Evolutionary conservation across 805 yeast species (phyloP).

Genomic region (Henningerozyma blattae): DNA sequence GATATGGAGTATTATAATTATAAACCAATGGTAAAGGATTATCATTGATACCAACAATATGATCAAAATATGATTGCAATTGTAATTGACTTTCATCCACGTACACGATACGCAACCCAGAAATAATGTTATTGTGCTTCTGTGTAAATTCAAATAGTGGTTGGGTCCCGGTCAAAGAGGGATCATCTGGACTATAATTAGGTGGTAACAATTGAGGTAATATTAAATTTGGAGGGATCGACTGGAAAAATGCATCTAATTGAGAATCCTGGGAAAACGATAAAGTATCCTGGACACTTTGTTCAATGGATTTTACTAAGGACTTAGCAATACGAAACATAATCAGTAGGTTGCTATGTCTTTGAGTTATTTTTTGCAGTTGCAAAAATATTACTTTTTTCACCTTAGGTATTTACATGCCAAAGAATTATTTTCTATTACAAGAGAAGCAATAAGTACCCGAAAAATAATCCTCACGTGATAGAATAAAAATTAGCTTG

Average conservation of each 20-base stretch:
- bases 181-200: not conserved
- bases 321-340: constrained; percentile 59
- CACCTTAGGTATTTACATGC: no score
- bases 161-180: no score
- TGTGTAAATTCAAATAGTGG: no score
- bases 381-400: no score
- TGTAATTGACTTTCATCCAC: constrained; percentile 41
- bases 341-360: no score
- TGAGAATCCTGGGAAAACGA: constrained; percentile 26
- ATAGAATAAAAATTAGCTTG: no score
- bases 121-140: constrained; percentile 18
- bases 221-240: constrained; percentile 24
- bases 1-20: constrained; percentile 22
- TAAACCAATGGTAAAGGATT: constrained; percentile 37
- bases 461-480: no score
- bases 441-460: no score
- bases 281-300: constrained; percentile 26
- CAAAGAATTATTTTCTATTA: no score
- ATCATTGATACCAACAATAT: constrained; percentile 67
- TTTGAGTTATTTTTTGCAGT: no score
- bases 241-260: constrained; percentile 26
- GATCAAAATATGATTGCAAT: constrained; percentile 82
- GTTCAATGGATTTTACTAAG: constrained; percentile 43
- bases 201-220: constrained; percentile 7
- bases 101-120: constrained; percentile 49